Base-by-base conservation (phyloP, 441 rosid genomes). In the Adansonia rubrostipa region DNA sequence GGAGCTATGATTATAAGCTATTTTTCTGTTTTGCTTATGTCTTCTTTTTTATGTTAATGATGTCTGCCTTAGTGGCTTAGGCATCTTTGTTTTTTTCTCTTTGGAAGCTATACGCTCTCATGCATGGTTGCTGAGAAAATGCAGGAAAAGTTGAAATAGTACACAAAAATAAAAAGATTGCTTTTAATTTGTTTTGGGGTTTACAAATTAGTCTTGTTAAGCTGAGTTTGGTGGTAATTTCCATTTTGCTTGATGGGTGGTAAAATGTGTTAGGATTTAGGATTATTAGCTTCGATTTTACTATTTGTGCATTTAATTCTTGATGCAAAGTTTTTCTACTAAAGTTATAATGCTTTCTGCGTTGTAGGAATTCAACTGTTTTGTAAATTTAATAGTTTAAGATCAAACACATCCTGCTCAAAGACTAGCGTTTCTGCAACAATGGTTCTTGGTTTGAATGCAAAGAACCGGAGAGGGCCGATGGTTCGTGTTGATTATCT, bases 391-490 rank as follows among this genome's bases (percentile, higher is more conserved):
- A 74, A 58, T 47, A 48, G 51, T 66, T 48, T 64, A 77, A 44
- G 54, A 62, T 36, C 68, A 77, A 48, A 47, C 50, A 47, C 79
- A 42, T 33, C 40, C 71, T 40, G 45, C 77, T 13, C 74, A 80
- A 73, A 36, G 69, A 47, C 53, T 45, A 72, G 80, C 40, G 48
- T 50, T 70, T 75, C 47, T 44, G 73, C 77, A 74, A 77, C 82
- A 82, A 93, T 92, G 98, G 91, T 92, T 75, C 84, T 87, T 56
- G 93, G 96, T 76, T 66, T 84, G 79, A 89, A 47, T 86, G 84
- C 89, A 9, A 96, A 90, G 89, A 89, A 65, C 86, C 74, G 84
- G 83, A 91, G 85, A 89, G 88, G 87, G 47, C 79, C 89, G 28
- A 76, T 88, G 0, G 80, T 89, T 71, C 96, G 86, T 73, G 85